Percentiles rank a stretch among this genome's conserved stretches.
Conservation (phyloP, 2,329 filamentous ascomycete species). For the Fonsecaea pedrosoi region DNA sequence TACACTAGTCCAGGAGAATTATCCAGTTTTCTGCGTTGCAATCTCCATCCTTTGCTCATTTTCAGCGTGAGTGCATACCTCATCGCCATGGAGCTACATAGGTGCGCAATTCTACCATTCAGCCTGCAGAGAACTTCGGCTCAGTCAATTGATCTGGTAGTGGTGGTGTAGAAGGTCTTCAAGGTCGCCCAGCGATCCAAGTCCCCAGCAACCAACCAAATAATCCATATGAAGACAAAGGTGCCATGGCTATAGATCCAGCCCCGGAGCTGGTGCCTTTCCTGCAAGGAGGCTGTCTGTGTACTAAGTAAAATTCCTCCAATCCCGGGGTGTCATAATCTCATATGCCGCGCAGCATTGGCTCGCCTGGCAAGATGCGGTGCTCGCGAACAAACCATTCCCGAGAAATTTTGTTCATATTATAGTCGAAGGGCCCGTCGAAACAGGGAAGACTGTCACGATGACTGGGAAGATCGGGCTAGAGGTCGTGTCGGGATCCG, state of each 20-base stretch:
- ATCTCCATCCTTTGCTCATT: not conserved
- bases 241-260: not conserved
- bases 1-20: not conserved
- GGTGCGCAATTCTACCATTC: not conserved
- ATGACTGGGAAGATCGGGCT: constrained; percentile 21
- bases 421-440: not conserved
- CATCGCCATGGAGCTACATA: not conserved
- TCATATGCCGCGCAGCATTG: not conserved
- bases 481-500: constrained; percentile 1
- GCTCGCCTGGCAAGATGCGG: not conserved
- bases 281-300: not conserved
- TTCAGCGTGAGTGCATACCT: not conserved
- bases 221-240: not conserved
- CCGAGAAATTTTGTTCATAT: not conserved
- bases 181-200: too few relatives aligned
- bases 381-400: not conserved
- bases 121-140: not conserved
- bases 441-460: constrained; percentile 19
- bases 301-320: not conserved
- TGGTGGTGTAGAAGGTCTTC: not conserved
- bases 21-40: not conserved
- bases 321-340: not conserved
- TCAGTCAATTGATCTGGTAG: not conserved
- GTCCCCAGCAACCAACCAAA: not conserved
- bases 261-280: not conserved